Conservation (phyloP, 176 grass and related monocot genomes). For the Zea luxurians region DNA sequence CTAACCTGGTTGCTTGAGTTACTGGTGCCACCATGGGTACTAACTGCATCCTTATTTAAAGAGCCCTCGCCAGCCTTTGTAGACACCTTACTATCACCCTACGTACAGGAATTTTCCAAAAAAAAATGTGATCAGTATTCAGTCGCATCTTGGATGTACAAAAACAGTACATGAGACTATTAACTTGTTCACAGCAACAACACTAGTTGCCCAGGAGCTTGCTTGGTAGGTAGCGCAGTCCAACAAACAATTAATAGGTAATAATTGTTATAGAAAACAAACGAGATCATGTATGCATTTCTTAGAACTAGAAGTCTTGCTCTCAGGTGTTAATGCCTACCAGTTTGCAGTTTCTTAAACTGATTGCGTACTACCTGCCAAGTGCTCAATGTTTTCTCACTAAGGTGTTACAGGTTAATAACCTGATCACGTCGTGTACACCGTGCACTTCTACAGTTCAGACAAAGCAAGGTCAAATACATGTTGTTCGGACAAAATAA, state of each 20-base stretch:
- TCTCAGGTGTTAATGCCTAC: neutral
- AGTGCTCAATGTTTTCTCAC: constrained; percentile 5
- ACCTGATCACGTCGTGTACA: neutral
- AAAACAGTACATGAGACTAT: neutral
- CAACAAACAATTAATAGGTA: neutral
- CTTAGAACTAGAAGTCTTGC: constrained; percentile 15
- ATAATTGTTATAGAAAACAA: neutral
- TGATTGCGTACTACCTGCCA: constrained; percentile 7
- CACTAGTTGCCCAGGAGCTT: constrained; percentile 9
- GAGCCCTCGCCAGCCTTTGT: constrained; percentile 76
- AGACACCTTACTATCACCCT: constrained; percentile 94
- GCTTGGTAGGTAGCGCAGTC: neutral
- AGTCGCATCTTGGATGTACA: neutral
- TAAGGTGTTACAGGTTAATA: neutral
- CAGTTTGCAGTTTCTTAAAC: constrained; percentile 7
- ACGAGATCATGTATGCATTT: neutral
- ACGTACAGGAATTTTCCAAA: constrained; percentile 14
- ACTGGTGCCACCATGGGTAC: constrained; percentile 51
- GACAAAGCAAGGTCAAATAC: neutral
- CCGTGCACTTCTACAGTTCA: neutral
- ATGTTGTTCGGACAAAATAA: neutral
- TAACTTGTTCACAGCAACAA: neutral
- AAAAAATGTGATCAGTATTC: neutral
- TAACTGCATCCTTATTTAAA: constrained; percentile 63
- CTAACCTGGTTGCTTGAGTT: constrained; percentile 72